Base-by-base conservation (phyloP, 352 stramenopile species). In the Pythium angustatum region DNA sequence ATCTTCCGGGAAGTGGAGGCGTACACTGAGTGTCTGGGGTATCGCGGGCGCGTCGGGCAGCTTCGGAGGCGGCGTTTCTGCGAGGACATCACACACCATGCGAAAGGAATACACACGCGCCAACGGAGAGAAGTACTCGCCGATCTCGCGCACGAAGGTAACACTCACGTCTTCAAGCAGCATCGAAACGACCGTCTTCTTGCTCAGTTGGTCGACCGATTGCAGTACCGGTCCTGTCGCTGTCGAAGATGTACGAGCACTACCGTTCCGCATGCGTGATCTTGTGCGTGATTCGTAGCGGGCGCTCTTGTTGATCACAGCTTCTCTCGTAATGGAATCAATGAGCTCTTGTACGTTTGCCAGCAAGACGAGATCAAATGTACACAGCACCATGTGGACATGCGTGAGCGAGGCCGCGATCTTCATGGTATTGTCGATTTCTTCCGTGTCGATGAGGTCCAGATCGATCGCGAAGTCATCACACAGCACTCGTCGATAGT, bases 381-480 rank as follows among this genome's bases (percentile, higher is more conserved):
- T 75, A 51, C 81, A 91, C 3, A 91, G 28, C 6, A 91, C 79
- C 51, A 76, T 73, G 34, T 93, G 83, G 27, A 91, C 86, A 58
- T 91, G 83, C 9, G 81, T 88, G 22, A 91, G 63, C 2, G 74
- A 90, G 1, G 81, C 57, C 0, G 81, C 78, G 40, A 93, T 71
- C 2, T 75, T 90, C 40, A 77, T 70, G 43, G 59, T 67, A 22
- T 70, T 62, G 51, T 91, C 78, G 4, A 66, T 51, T 9, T 77
- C 41, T 34, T 74, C 62, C 12, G 81, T 81, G 48, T 86, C 79
- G 22, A 90, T 58, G 2, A 88, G 45, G 53, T 92, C 81, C 19
- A 92, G 66, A 59, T 92, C 83, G 19, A 92, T 45, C 0, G 77
- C 79, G 54, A 91, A 92, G 49, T 92, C 81, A 31, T 92, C 81